Base-by-base conservation (phyloP, 495 filamentous ascomycete genomes). In the Xylaria telfairii region DNA sequence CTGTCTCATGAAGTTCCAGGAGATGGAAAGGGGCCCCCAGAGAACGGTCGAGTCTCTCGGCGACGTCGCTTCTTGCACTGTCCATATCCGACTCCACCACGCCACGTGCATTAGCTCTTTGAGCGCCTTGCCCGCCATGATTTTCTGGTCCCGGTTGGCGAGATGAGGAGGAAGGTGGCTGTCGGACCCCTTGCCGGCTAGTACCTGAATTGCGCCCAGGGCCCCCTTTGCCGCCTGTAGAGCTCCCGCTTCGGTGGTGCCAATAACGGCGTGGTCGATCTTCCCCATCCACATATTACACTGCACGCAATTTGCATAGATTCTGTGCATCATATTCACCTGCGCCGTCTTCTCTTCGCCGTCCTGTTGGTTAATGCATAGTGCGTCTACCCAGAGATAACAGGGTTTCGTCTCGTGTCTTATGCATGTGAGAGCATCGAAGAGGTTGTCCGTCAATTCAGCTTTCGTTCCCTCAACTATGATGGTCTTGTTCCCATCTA, bases 271-370 rank as follows among this genome's bases (percentile, higher is more conserved):
- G 19, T 63, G n/a, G 30, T 42, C 53, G 28, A 71, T 49, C 1
- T 59, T 34, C 0, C 72, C 72, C 26, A 73, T 51, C 56, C 68
- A 67, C 30, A 73, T 56, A 28, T 59, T 42, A 39, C 72, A 73
- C 46, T 68, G 68, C 32, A 30, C 47, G 44, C 72, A 73, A 5
- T 64, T 46, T 19, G 64, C 9, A 41, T 79, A 83, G 68, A 83
- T 78, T 53, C 60, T 73, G 32, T 71, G 72, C 81, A 82, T 81
- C 66, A 81, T 73, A 59, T 73, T 73, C n/a, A 82, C 71, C 61
- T 82, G 80, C 12, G 73, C 68, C 13, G 70, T 71, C 44, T 80
- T 80, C 71, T 82, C 81, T 9, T 69, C 41, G 15, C 70, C 34
- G 61, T 81, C 75, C 13, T 77, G 68, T 60, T 82, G 79, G 68